Percentiles rank a stretch among this genome's conserved stretches.
These are phyloP conservation scores for Trametes coccinea DNA, from an alignment of 768 basidiomycete genomes.

Conservation along the genomic window DNA sequence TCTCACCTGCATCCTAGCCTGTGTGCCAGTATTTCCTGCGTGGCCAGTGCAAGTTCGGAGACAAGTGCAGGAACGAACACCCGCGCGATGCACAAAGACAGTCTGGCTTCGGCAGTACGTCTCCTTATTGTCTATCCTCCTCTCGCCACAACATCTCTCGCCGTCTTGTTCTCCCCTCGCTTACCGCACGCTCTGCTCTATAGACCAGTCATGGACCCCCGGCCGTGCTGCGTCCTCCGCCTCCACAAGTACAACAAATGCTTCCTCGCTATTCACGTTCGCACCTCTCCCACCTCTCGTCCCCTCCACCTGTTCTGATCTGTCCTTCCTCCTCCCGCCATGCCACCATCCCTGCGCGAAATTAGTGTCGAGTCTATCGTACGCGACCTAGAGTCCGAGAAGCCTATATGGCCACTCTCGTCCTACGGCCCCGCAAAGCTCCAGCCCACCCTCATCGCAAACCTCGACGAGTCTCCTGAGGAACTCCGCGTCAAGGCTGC, in stretches of 20 bases:
- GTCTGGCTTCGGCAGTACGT: conserved; percentile 55
- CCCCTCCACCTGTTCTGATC: conserved; percentile 6
- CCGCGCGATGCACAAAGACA: conserved; percentile 39
- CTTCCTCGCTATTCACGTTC: conserved; percentile 30
- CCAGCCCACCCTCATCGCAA: conserved; percentile 64
- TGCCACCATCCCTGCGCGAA: not conserved
- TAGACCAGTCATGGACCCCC: conserved; percentile 27
- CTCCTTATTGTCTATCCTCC: conserved; percentile 15
- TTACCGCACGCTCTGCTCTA: not conserved
- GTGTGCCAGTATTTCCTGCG: conserved; percentile 65
- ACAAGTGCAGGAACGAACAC: conserved; percentile 67
- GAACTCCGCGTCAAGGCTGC: conserved; percentile 73
- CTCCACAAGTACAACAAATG: conserved; percentile 4
- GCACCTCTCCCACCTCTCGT: conserved; percentile 15
- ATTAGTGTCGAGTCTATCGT: conserved; percentile 60
- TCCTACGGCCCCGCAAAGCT: conserved; percentile 77
- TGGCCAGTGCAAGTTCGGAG: conserved; percentile 67
- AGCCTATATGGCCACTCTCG: conserved; percentile 78
- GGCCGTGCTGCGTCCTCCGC: conserved; percentile 8
- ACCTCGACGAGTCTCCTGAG: conserved; percentile 74
- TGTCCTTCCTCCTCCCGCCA: not conserved
- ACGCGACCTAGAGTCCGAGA: conserved; percentile 67
- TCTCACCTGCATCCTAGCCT: conserved; percentile 35
- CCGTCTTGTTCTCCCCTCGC: conserved; percentile 13
- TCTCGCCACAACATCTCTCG: not conserved